Evolutionary conservation across 805 yeast genomes (phyloP), one percentile per base, ranked within the genome.

Genomic region (Brettanomyces sp.): DNA sequence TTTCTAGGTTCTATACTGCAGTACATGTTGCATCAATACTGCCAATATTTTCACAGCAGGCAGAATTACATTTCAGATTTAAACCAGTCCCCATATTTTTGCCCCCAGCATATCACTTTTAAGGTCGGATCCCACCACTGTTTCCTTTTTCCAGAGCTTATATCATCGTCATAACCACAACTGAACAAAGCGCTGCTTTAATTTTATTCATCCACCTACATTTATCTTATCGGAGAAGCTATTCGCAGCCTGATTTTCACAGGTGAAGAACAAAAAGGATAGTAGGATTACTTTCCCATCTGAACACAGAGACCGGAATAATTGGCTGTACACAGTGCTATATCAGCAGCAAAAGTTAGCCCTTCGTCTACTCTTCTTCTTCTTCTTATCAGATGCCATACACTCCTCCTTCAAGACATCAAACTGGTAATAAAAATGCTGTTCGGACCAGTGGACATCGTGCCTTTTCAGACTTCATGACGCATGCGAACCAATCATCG

Each of bases 401-500:
- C 49, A 55, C 55, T n/a, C 59, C 62, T 7, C 62, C 62, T 8
- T 47, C 45, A 23, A 49, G 60, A 36, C 43, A 40, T 23, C 33
- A 25, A 12, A 40, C 33, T 22, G 38, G 40, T 12, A 13, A 39
- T 5, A 24, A 30, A 4, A 34, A 34, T 11, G 28, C 38, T 12
- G 39, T 22, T 13, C 34, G 34, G 24, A 13, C 21, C 13, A 14
- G 25, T 38, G 46, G 45, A 11, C 51, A 48, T 13, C 51, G 44
- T 21, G 55, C 55, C 7, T 51, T 53, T 36, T 41, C 40, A 23
- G 43, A 50, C 1, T 34, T 51, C 25, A 46, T 50, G 50, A 30
- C 39, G n/a, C 46, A 42, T 6, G 41, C 45, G n/a, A 44, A 48
- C 37, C 46, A 43, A 6, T 50, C 54, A 5, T 21, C 43, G 3